Base-by-base conservation (phyloP, 768 basidiomycete species). In the Fomitopsis pulvina region DNA sequence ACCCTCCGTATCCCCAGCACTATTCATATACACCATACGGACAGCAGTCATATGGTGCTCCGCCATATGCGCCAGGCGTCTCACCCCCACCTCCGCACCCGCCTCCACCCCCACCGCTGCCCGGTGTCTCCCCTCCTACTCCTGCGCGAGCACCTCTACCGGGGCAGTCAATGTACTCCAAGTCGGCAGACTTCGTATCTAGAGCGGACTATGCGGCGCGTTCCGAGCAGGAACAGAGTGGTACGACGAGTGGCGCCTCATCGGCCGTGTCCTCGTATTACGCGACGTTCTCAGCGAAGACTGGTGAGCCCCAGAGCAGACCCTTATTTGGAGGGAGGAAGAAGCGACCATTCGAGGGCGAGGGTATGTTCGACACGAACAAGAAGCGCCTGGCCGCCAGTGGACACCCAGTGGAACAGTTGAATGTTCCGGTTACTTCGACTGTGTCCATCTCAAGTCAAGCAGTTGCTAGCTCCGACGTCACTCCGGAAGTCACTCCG, bases 21-120 rank as follows among this genome's bases (percentile, higher is more conserved):
- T 61, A 63, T 41, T 37, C 54, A 20, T 57, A 57, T 40, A 52
- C 57, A 2, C 51, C 49, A 51, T 46, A 38, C 50, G 55, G 9
- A 28, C 55, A 34, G 10, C 48, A 22, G 4, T 27, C 46, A 20
- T 42, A 22, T 12, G 21, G 39, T 11, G 27, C 47, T 26, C 45
- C 51, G 4, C 38, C 29, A 14, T 46, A 51, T 28, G 24, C 50
- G 12, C 7, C 52, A 6, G 14, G 29, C 20, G 42, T 41, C 28
- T 21, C 44, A 1, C 44, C 52, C 12, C 21, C 38, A 3, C 44
- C 48, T 22, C 27, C 51, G 4, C 46, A 47, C 24, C 37, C 44
- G n/a, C 52, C 50, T 46, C 44, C 24, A 16, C n/a, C n/a, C n/a
- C n/a, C n/a, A n/a, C n/a, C n/a, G n/a, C n/a, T n/a, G n/a, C n/a